phyloP scores from a whole-genome alignment of 2,329 filamentous ascomycete genomes.

The Leptosphaerulina australis region DNA sequence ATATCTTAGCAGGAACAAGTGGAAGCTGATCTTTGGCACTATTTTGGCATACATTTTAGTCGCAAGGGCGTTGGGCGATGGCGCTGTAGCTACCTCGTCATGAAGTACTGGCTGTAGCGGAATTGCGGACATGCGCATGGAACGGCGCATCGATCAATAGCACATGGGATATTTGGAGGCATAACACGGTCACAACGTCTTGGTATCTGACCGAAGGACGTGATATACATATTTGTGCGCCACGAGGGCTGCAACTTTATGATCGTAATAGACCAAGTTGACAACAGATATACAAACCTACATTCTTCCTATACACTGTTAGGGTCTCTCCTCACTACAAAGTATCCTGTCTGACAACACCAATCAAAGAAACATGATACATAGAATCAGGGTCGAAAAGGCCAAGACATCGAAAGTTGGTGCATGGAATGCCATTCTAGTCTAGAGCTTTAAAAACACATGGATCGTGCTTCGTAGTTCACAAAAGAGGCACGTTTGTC shows the following conservation, averaged over 20 bases:
- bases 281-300: neutral
- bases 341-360: no score
- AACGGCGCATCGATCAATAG: no score
- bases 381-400: no score
- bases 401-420: neutral
- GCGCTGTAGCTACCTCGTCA: slow-evolving; percentile 22
- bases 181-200: slow-evolving; percentile 15
- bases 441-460: neutral
- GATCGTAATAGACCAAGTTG: neutral
- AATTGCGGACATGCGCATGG: neutral
- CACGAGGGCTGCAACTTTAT: neutral
- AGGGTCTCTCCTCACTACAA: no score
- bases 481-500: no score
- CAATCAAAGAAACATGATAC: no score
- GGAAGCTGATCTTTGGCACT: slow-evolving; percentile 70
- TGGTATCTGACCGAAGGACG: no score
- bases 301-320: no score
- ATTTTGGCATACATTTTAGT: slow-evolving; percentile 85
- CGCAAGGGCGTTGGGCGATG: slow-evolving; percentile 71
- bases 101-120: neutral
- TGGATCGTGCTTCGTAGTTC: neutral
- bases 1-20: slow-evolving; percentile 81
- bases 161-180: neutral
- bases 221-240: neutral
- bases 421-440: neutral